Conservation (phyloP, 306 rosid genomes). For the Biancaea sappan region DNA sequence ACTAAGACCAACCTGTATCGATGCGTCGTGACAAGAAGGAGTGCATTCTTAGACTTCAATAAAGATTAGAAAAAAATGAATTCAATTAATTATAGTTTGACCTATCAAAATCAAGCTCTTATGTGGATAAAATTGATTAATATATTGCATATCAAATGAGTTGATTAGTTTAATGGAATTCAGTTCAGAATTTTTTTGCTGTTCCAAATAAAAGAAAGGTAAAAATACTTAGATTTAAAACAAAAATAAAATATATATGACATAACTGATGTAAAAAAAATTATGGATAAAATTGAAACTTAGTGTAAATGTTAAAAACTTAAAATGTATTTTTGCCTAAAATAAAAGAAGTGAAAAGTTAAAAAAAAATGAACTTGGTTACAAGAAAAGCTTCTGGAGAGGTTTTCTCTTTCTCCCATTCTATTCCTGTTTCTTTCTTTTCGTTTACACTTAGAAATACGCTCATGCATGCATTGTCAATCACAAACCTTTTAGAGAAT, state of each 20-base stretch:
- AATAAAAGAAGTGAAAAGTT: not conserved
- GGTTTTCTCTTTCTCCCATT: not conserved
- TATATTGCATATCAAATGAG: too few species aligned
- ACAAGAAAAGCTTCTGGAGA: not conserved
- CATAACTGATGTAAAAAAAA: too few species aligned
- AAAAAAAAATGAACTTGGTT: not conserved
- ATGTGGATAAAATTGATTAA: not conserved
- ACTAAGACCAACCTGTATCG: slow-evolving; percentile 79
- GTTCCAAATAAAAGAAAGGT: too few species aligned
- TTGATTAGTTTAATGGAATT: not conserved
- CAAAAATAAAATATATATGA: too few species aligned
- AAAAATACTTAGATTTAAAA: too few species aligned
- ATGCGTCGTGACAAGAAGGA: slow-evolving; percentile 2
- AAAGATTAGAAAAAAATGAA: slow-evolving; percentile 7
- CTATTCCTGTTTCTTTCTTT: not conserved
- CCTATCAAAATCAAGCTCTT: too few species aligned
- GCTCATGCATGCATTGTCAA: not conserved
- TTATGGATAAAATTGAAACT: too few species aligned
- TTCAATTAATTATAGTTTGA: too few species aligned
- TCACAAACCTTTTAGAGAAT: not conserved
- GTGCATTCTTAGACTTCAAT: too few species aligned
- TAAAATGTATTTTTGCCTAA: not conserved
- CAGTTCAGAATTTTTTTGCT: not conserved
- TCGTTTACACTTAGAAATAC: not conserved
- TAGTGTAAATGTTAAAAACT: too few species aligned